A percentile compares a stretch with the other conserved stretches of the same genome.
phyloP scores from a whole-genome alignment of 2,329 filamentous ascomycete species.

The Aspergillus aculeatinus region DNA sequence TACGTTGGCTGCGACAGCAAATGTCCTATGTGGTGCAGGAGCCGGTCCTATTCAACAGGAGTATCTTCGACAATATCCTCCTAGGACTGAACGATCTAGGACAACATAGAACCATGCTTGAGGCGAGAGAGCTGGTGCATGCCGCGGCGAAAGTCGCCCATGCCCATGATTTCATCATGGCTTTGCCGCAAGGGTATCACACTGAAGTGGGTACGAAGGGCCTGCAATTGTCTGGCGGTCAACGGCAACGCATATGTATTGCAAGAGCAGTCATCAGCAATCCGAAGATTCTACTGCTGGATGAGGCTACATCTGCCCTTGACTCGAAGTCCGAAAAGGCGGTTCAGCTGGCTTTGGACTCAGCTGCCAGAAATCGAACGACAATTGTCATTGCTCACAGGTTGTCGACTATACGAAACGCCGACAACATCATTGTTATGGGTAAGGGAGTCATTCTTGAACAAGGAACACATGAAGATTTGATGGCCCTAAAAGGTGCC shows the following conservation, averaged over 20 bases:
- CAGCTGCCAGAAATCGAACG: slow-evolving; percentile 57
- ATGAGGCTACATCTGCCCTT: slow-evolving; percentile 84
- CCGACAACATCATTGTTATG: slow-evolving; percentile 48
- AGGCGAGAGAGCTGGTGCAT: not conserved
- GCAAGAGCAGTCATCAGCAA: slow-evolving; percentile 75
- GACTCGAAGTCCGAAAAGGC: slow-evolving; percentile 84
- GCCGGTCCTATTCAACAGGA: slow-evolving; percentile 76
- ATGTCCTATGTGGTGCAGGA: slow-evolving; percentile 54
- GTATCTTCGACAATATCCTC: slow-evolving; percentile 77
- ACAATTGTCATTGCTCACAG: slow-evolving; percentile 44
- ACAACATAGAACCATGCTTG: slow-evolving; percentile 35
- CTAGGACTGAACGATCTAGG: slow-evolving; percentile 44
- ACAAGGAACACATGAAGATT: slow-evolving; percentile 42
- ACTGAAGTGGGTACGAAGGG: slow-evolving; percentile 82
- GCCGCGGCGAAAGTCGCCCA: slow-evolving; percentile 39
- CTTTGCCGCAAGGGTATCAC: slow-evolving; percentile 74
- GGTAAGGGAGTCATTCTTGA: slow-evolving; percentile 41
- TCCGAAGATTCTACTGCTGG: slow-evolving; percentile 78
- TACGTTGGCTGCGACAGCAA: slow-evolving; percentile 21
- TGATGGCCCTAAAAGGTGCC: slow-evolving; percentile 37
- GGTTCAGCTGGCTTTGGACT: slow-evolving; percentile 79
- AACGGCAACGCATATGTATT: slow-evolving; percentile 87
- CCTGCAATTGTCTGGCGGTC: slow-evolving; percentile 79
- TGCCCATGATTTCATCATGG: slow-evolving; percentile 75
- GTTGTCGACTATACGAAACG: slow-evolving; percentile 42